Conservation (phyloP, 345 rosid genomes). For the Sisymbrium altissimum region DNA sequence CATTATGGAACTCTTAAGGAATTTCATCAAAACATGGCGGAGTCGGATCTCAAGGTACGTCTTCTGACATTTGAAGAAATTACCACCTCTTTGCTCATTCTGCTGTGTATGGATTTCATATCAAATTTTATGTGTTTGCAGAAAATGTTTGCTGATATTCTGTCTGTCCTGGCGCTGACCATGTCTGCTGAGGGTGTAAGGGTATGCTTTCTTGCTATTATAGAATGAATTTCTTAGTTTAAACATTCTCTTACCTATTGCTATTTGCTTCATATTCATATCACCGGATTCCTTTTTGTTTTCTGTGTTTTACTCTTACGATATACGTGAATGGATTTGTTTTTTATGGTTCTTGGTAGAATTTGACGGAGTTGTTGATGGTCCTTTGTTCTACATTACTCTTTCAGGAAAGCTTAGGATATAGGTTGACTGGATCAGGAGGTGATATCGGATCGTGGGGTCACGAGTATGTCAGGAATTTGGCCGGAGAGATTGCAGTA, state of each 20-base stretch:
- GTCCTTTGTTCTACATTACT: constrained; percentile 7
- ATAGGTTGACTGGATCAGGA: constrained; percentile 79
- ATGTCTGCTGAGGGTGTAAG: constrained; percentile 97
- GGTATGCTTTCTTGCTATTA: constrained; percentile 42
- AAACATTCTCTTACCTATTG: neutral
- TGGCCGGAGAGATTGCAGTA: constrained; percentile 85
- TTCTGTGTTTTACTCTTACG: neutral
- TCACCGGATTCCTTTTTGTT: neutral
- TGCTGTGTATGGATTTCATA: constrained; percentile 9
- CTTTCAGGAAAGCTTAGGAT: constrained; percentile 83
- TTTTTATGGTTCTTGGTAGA: constrained; percentile 5
- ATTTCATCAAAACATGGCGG: constrained; percentile 60
- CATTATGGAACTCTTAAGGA: constrained; percentile 87
- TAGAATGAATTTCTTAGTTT: neutral
- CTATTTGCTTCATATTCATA: neutral
- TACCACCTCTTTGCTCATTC: neutral
- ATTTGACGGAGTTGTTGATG: neutral
- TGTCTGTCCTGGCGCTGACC: constrained; percentile 88
- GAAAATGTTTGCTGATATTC: constrained; percentile 82
- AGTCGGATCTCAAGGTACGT: constrained; percentile 67
- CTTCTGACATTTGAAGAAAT: constrained; percentile 5
- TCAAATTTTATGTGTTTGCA: constrained; percentile 39
- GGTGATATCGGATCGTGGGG: constrained; percentile 99
- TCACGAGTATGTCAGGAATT: constrained; percentile 94
- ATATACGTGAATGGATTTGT: neutral